Evolutionary conservation across 2,329 filamentous ascomycete genomes (phyloP).

Genomic region (Aspergillus carbonarius): DNA sequence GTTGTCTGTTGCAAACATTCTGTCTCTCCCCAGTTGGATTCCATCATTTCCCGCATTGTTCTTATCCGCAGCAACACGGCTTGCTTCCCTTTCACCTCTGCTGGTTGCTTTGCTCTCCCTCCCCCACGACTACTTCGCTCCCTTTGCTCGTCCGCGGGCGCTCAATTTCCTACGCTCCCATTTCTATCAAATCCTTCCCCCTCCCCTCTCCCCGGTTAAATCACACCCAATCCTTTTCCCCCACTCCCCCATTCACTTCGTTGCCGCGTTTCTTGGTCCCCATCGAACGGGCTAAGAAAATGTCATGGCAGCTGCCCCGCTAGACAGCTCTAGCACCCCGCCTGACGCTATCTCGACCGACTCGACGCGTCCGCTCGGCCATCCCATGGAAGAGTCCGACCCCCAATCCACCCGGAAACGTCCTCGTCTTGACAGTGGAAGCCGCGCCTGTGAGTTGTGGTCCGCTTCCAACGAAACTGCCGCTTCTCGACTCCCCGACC

Average conservation of each 20-base stretch:
- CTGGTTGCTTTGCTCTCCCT: neutral
- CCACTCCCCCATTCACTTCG: neutral
- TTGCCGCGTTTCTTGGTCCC: neutral
- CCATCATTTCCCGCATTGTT: neutral
- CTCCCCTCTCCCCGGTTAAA: neutral
- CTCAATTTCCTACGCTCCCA: neutral
- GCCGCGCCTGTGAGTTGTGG: conserved; percentile 34
- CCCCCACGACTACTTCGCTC: neutral
- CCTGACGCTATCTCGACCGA: conserved; percentile 34
- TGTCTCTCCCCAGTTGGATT: neutral
- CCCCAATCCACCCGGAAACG: conserved; percentile 46
- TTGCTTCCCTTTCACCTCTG: neutral
- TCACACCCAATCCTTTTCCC: neutral
- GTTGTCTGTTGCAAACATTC: neutral
- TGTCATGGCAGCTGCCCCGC: conserved; percentile 48
- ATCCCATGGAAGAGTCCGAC: conserved; percentile 43
- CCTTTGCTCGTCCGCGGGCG: neutral
- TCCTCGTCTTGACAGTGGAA: conserved; percentile 49
- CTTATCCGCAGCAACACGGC: neutral
- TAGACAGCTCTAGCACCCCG: conserved; percentile 46
- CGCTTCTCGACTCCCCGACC: conserved; percentile 16
- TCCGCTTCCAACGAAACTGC: conserved; percentile 29
- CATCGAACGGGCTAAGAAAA: conserved; percentile 29
- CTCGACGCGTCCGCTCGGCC: conserved; percentile 29
- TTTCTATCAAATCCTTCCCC: neutral